phyloP scores from a whole-genome alignment of 1,284 basidiomycete species.

The Flammula alnicola region DNA sequence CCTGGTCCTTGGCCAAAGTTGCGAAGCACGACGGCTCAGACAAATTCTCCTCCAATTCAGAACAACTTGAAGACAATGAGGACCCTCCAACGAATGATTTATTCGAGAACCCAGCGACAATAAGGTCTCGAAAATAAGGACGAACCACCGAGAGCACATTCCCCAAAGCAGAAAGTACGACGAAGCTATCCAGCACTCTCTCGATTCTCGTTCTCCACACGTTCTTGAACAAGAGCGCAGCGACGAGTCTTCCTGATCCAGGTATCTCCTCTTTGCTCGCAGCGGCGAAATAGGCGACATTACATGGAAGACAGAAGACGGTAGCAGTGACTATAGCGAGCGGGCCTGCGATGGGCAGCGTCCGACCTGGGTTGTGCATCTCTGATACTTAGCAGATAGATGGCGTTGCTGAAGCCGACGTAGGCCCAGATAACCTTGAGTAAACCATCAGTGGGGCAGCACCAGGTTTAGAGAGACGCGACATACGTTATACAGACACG shows the following conservation, averaged over 20 bases:
- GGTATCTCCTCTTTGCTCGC: conserved; percentile 41
- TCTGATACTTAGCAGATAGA: conserved; percentile 45
- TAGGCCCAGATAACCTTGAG: conserved; percentile 39
- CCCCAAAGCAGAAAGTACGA: conserved; percentile 58
- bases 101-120: too few relatives aligned
- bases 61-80: too few relatives aligned
- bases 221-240: conserved; percentile 54
- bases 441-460: not conserved
- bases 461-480: not conserved
- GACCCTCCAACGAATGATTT: too few relatives aligned
- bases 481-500: conserved; percentile 39
- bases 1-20: too few relatives aligned
- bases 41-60: too few relatives aligned
- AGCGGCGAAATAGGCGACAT: conserved; percentile 43
- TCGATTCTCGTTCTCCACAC: conserved; percentile 56
- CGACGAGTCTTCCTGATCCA: conserved; percentile 34
- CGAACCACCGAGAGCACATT: conserved; percentile 55
- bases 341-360: conserved; percentile 40
- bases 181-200: conserved; percentile 46
- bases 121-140: too few relatives aligned
- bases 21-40: too few relatives aligned
- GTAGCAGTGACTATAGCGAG: conserved; percentile 39
- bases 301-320: conserved; percentile 40
- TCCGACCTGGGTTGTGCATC: conserved; percentile 40
- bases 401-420: conserved; percentile 41